Percentiles rank a stretch among this genome's conserved stretches.
phyloP scores from a whole-genome alignment of 1,139 yeast species.

The Blastobotrys proliferans region DNA sequence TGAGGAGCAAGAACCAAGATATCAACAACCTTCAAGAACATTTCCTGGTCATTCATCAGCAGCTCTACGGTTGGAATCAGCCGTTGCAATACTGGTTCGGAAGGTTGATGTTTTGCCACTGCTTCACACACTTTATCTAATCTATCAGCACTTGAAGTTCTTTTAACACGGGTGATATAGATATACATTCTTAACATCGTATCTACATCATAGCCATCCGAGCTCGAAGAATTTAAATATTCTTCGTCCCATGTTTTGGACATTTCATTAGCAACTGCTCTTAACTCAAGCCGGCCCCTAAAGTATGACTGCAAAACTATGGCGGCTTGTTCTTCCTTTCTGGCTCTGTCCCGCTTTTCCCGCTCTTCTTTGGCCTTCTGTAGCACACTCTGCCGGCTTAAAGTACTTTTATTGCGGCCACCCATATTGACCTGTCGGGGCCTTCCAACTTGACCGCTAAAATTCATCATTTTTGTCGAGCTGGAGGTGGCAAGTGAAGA shows the following conservation, averaged over 20 bases:
- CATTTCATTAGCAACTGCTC: constrained; percentile 13
- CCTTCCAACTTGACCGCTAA: constrained; percentile 36
- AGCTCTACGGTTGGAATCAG: neutral
- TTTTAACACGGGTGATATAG: constrained; percentile 1
- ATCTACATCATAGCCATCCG: neutral
- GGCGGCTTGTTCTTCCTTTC: constrained; percentile 50
- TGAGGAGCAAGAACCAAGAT: neutral
- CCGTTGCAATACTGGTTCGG: neutral
- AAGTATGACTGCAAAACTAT: constrained; percentile 43
- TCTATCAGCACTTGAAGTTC: neutral
- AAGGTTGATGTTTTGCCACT: neutral
- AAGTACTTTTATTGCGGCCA: constrained; percentile 36
- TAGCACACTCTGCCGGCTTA: constrained; percentile 42
- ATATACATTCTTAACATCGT: constrained; percentile 5
- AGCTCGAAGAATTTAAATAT: constrained; percentile 10
- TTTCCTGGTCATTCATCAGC: neutral
- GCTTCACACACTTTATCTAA: neutral
- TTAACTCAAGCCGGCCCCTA: constrained; percentile 20
- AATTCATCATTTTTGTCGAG: constrained; percentile 28
- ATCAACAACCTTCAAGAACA: neutral
- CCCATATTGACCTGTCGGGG: constrained; percentile 71
- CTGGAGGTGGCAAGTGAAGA: too few relatives aligned
- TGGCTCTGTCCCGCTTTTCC: constrained; percentile 54
- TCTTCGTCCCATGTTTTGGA: constrained; percentile 20
- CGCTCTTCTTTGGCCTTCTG: constrained; percentile 65